Evolutionary conservation across 306 rosid species (phyloP).

Genomic region (Prunus mume): DNA sequence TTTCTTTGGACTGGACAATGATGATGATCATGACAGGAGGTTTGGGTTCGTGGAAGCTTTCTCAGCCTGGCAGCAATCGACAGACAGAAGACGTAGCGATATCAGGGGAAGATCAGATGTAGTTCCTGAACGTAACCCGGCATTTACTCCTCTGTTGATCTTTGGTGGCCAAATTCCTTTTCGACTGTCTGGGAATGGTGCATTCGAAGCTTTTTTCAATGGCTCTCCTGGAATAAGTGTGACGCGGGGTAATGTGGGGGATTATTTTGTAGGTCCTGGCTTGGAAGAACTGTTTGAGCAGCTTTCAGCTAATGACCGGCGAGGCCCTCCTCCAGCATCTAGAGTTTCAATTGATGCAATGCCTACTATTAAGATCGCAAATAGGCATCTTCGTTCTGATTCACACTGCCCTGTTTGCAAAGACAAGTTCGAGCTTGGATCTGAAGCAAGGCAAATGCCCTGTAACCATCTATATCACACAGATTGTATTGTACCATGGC

Average conservation of each 20-base stretch:
- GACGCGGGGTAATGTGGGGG: conserved; percentile 56
- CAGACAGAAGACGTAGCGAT: conserved; percentile 36
- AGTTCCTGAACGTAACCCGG: conserved; percentile 38
- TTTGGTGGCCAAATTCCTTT: conserved; percentile 68
- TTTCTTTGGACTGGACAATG: conserved; percentile 33
- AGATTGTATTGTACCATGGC: conserved; percentile 77
- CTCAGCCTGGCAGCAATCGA: conserved; percentile 48
- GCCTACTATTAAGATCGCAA: conserved; percentile 59
- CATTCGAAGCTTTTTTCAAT: conserved; percentile 59
- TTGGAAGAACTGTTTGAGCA: conserved; percentile 76
- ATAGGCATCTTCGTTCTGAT: conserved; percentile 64
- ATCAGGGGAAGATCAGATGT: conserved; percentile 39
- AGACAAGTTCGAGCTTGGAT: conserved; percentile 62
- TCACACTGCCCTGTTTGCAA: conserved; percentile 70
- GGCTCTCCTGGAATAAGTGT: conserved; percentile 65
- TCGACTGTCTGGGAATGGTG: conserved; percentile 54
- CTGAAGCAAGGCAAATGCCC: conserved; percentile 72
- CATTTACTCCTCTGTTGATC: conserved; percentile 51
- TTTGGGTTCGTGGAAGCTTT: conserved; percentile 50
- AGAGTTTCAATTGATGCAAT: conserved; percentile 61
- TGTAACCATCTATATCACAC: conserved; percentile 66
- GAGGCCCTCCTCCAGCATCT: conserved; percentile 71
- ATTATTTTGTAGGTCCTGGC: conserved; percentile 77
- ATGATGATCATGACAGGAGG: conserved; percentile 37
- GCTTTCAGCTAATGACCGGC: conserved; percentile 57